A percentile compares a stretch with the other conserved stretches of the same genome.
phyloP scores from a whole-genome alignment of 257 asterid species.

The Linderniella brevidens region DNA sequence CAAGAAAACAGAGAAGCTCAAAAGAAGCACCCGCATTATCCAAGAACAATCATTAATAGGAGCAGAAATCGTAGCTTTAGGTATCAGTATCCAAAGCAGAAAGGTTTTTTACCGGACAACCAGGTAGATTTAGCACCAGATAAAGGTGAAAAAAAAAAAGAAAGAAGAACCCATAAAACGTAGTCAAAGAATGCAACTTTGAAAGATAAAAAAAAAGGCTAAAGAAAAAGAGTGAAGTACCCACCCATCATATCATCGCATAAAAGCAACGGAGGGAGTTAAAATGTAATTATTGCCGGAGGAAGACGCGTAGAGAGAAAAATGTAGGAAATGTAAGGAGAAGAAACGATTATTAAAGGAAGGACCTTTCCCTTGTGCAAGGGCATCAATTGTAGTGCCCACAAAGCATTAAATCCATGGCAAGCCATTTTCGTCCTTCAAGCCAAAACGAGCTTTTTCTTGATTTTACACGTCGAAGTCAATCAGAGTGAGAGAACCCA shows the following conservation, averaged over 20 bases:
- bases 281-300: not conserved
- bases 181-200: conserved; percentile 27
- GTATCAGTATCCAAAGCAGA: conserved; percentile 10
- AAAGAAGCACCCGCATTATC: conserved; percentile 10
- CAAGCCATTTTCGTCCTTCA: conserved; percentile 26
- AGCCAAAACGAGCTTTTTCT: conserved; percentile 15
- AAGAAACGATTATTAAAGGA: conserved; percentile 14
- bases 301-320: not conserved
- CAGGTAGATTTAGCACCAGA: conserved; percentile 27
- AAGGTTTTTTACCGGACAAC: conserved; percentile 23
- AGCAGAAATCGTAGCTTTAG: conserved; percentile 1
- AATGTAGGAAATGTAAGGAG: not conserved
- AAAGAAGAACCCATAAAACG: conserved; percentile 5
- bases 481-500: conserved; percentile 45
- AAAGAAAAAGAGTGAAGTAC: conserved; percentile 15
- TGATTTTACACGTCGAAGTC: conserved; percentile 23
- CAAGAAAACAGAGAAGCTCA: conserved; percentile 11
- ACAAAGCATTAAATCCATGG: conserved; percentile 25
- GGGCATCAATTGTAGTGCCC: conserved; percentile 43
- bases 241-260: conserved; percentile 14
- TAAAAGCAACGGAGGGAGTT: conserved; percentile 8
- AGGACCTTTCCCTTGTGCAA: conserved; percentile 40
- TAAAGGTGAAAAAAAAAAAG: not conserved
- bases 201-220: conserved; percentile 23
- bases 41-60: conserved; percentile 9